phyloP scores from a whole-genome alignment of 163 green algal species.

The Scenedesmus sp. region DNA sequence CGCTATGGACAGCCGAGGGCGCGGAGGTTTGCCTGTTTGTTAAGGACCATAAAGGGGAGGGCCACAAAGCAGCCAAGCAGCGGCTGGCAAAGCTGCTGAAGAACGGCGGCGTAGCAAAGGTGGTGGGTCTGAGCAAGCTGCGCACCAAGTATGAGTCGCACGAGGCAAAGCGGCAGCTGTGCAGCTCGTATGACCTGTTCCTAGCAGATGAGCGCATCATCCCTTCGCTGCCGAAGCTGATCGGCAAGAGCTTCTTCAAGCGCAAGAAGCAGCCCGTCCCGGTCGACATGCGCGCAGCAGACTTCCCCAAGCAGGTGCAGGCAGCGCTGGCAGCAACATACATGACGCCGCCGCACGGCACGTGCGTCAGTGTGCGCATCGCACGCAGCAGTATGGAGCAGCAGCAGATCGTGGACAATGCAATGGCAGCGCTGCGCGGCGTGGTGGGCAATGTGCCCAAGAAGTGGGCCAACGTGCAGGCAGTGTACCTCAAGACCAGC shows the following conservation, averaged over 20 bases:
- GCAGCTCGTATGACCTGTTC: constrained; percentile 94
- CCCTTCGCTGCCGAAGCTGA: constrained; percentile 92
- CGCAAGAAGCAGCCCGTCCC: constrained; percentile 91
- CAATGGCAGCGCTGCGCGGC: constrained; percentile 62
- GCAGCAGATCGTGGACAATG: constrained; percentile 67
- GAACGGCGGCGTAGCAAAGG: constrained; percentile 86
- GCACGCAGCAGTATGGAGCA: constrained; percentile 60
- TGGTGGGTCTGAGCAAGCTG: constrained; percentile 93
- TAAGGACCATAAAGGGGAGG: constrained; percentile 91
- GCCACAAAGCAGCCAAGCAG: constrained; percentile 93
- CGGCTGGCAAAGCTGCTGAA: constrained; percentile 79
- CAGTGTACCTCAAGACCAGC: constrained; percentile 87
- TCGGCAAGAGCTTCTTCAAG: constrained; percentile 98
- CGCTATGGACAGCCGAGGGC: constrained; percentile 78
- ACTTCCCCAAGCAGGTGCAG: constrained; percentile 63
- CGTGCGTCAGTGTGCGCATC: constrained; percentile 62
- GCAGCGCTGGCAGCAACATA: constrained; percentile 81
- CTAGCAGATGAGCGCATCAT: constrained; percentile 94
- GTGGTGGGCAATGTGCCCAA: constrained; percentile 83
- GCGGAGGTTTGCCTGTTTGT: constrained; percentile 97
- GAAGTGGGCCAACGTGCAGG: constrained; percentile 83
- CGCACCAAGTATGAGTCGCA: constrained; percentile 94
- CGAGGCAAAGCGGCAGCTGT: constrained; percentile 95
- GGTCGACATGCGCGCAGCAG: constrained; percentile 80
- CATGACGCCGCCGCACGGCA: constrained; percentile 65